Conservation (phyloP, 164 flowering plant species). For the Vitis labrusca region DNA sequence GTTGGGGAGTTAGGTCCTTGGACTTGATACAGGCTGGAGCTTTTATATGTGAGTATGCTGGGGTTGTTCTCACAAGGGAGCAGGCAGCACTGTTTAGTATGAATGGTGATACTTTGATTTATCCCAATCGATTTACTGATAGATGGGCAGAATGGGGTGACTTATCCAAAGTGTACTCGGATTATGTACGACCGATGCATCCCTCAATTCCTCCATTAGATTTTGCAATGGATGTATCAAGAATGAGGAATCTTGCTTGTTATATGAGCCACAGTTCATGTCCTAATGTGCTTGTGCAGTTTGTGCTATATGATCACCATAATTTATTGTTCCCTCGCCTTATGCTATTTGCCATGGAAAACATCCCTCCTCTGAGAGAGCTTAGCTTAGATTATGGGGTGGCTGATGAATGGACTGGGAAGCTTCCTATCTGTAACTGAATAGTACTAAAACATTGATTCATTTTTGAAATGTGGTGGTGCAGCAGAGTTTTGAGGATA, state of each 20-base stretch:
- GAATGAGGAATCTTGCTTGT: conserved; percentile 83
- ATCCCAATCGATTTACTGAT: conserved; percentile 69
- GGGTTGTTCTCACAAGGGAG: conserved; percentile 65
- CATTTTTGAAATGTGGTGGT: conserved; percentile 13
- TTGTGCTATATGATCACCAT: conserved; percentile 71
- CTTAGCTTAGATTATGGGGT: conserved; percentile 90
- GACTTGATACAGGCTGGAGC: conserved; percentile 75
- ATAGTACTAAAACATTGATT: conserved; percentile 7
- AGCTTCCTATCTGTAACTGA: conserved; percentile 63
- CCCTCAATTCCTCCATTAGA: conserved; percentile 70
- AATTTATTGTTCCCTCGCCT: conserved; percentile 73
- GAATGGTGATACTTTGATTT: conserved; percentile 77
- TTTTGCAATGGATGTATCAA: conserved; percentile 91
- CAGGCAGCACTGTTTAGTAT: conserved; percentile 62
- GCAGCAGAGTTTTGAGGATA: conserved; percentile 12
- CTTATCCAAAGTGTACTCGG: conserved; percentile 57
- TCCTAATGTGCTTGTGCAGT: conserved; percentile 88
- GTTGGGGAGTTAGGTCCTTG: conserved; percentile 86
- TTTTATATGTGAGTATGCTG: conserved; percentile 79
- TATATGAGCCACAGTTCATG: conserved; percentile 78
- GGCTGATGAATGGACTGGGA: conserved; percentile 59
- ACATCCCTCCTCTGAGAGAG: conserved; percentile 86
- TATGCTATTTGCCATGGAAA: conserved; percentile 93
- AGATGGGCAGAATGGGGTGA: conserved; percentile 91
- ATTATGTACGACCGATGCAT: conserved; percentile 44